Evolutionary conservation across 495 filamentous ascomycete species (phyloP).

Genomic region (Aspergillus nidulans): DNA sequence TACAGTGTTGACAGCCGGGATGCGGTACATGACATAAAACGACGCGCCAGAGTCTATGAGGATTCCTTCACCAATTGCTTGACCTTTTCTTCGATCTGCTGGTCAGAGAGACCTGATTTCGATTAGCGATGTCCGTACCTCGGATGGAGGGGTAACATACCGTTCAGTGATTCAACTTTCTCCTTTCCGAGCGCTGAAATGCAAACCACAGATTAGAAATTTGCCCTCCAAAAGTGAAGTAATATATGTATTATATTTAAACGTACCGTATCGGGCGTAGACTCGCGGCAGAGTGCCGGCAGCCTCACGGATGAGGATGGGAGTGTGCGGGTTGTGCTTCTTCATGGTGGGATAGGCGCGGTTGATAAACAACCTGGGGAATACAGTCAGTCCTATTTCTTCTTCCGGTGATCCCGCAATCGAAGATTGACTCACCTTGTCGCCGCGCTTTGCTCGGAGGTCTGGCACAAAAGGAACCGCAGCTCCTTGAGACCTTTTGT

Average conservation of each 20-base stretch:
- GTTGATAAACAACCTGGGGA: conserved; percentile 73
- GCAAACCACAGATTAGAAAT: conserved; percentile 7
- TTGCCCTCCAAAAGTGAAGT: not conserved
- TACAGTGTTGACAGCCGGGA: conserved; percentile 33
- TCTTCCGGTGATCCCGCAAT: not conserved
- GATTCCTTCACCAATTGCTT: conserved; percentile 70
- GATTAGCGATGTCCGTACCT: not conserved
- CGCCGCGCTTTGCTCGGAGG: conserved; percentile 78
- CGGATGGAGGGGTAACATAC: conserved; percentile 36
- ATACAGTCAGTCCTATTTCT: conserved; percentile 10
- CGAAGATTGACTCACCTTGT: conserved; percentile 57
- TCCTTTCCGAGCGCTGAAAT: conserved; percentile 76
- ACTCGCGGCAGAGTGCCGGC: conserved; percentile 74
- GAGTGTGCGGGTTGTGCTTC: conserved; percentile 92
- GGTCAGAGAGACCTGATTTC: conserved; percentile 70
- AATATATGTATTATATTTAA: too few species aligned
- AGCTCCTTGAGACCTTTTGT: conserved; percentile 85
- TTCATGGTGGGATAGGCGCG: conserved; percentile 98
- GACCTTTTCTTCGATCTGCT: conserved; percentile 88
- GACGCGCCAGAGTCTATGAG: conserved; percentile 28
- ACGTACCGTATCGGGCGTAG: conserved; percentile 87
- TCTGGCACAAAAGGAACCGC: conserved; percentile 95
- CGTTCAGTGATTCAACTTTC: conserved; percentile 75
- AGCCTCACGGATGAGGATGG: conserved; percentile 93
- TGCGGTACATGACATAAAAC: conserved; percentile 22